Percentiles rank a stretch among this genome's conserved stretches.
These are phyloP conservation scores for Cymbopogon flexuosus DNA, from an alignment of 202 grass and related monocot species.

Conservation along the genomic window DNA sequence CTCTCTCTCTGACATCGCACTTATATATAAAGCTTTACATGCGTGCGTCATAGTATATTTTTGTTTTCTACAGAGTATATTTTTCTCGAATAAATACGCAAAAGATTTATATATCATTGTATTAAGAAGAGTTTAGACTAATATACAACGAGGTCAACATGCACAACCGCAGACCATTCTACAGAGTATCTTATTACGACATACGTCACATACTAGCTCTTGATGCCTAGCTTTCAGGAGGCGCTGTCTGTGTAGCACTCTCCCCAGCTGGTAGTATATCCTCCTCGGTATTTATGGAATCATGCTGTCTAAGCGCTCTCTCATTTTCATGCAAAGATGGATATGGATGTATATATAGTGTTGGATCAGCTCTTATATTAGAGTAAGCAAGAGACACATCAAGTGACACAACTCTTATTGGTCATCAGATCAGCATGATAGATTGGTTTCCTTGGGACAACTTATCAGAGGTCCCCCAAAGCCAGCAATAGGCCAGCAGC, in stretches of 20 bases:
- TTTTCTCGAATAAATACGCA: too few relatives aligned
- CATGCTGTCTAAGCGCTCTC: not conserved
- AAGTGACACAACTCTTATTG: not conserved
- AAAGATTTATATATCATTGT: too few relatives aligned
- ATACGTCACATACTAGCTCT: not conserved
- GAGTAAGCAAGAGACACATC: not conserved
- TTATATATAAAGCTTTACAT: constrained; percentile 10
- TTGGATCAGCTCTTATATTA: not conserved
- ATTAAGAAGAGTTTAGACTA: too few relatives aligned
- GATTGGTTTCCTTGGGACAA: constrained; percentile 26
- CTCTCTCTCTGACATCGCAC: constrained; percentile 12
- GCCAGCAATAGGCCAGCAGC: not conserved
- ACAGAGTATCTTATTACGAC: not conserved
- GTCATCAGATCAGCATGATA: constrained; percentile 33
- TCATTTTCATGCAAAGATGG: not conserved
- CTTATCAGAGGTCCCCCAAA: constrained; percentile 15
- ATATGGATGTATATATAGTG: not conserved
- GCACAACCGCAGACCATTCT: too few relatives aligned
- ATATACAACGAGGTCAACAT: too few relatives aligned
- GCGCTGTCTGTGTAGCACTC: not conserved
- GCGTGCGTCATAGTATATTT: constrained; percentile 13
- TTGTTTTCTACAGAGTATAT: not conserved
- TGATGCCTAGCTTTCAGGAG: constrained; percentile 19
- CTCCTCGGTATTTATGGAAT: not conserved
- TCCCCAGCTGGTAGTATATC: constrained; percentile 8